phyloP scores from a whole-genome alignment of 2,329 filamentous ascomycete genomes.

The Phyllosticta citriasiana region DNA sequence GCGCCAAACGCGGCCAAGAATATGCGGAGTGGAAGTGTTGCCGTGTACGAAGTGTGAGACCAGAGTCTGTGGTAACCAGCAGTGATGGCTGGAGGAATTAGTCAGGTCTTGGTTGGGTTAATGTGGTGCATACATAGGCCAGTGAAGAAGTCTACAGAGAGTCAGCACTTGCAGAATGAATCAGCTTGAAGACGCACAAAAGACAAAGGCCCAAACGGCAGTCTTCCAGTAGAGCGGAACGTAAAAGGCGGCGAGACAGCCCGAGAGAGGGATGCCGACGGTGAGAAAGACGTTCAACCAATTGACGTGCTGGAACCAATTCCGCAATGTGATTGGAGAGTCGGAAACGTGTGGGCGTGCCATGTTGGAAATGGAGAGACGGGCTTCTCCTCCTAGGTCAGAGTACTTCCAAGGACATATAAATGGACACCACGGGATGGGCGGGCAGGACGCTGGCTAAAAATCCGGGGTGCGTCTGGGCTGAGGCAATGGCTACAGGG shows the following conservation, averaged over 20 bases:
- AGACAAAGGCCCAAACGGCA: constrained; percentile 59
- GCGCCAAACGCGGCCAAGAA: constrained; percentile 74
- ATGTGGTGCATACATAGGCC: constrained; percentile 39
- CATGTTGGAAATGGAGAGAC: neutral
- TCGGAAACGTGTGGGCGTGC: constrained; percentile 62
- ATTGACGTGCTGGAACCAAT: constrained; percentile 90
- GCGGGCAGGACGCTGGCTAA: neutral
- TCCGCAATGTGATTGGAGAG: constrained; percentile 64
- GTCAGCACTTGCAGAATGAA: neutral
- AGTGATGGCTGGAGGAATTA: constrained; percentile 17
- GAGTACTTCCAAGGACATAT: neutral
- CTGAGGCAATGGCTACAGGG: neutral
- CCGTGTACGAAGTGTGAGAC: constrained; percentile 79
- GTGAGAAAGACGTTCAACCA: constrained; percentile 85
- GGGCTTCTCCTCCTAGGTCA: neutral
- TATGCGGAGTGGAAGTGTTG: constrained; percentile 63
- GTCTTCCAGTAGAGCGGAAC: constrained; percentile 65
- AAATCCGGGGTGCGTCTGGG: neutral
- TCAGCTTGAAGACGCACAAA: constrained; percentile 36
- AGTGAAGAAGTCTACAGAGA: constrained; percentile 55
- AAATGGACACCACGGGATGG: neutral
- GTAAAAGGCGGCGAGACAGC: constrained; percentile 67
- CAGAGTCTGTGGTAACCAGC: constrained; percentile 69
- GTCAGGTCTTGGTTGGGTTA: neutral
- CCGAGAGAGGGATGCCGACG: constrained; percentile 63